Conservation (phyloP, 345 rosid species). For the Moricandia arvensis region DNA sequence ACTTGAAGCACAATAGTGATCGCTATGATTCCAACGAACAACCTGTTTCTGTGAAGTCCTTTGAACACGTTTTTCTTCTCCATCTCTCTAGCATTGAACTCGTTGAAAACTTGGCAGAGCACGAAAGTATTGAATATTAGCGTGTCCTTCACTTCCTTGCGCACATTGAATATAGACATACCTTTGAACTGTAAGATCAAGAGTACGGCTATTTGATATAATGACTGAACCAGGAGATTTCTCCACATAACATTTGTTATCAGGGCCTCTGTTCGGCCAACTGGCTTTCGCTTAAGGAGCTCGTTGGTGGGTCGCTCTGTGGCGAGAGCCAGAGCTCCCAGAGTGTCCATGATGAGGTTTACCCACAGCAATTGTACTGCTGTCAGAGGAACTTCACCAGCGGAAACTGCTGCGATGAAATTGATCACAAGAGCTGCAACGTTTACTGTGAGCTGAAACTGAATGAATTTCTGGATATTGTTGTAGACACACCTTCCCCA, state of each 20-base stretch:
- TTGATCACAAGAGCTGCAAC: conserved; percentile 62
- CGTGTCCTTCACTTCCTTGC: conserved; percentile 48
- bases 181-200: conserved; percentile 60
- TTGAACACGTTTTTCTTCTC: conserved; percentile 65
- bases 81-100: conserved; percentile 47
- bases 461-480: conserved; percentile 66
- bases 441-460: conserved; percentile 66
- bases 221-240: conserved; percentile 58
- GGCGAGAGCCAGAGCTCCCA: conserved; percentile 72
- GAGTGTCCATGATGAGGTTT: conserved; percentile 64
- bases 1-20: conserved; percentile 65
- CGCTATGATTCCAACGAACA: conserved; percentile 59
- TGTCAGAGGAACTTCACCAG: conserved; percentile 59
- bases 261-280: conserved; percentile 50
- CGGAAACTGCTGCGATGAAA: conserved; percentile 57
- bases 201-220: conserved; percentile 56
- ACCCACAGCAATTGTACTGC: conserved; percentile 68
- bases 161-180: conserved; percentile 46
- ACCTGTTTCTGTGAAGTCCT: conserved; percentile 51
- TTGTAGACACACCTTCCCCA: conserved; percentile 69
- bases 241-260: conserved; percentile 77
- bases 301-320: conserved; percentile 61
- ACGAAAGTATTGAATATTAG: conserved; percentile 64
- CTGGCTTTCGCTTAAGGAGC: conserved; percentile 52
- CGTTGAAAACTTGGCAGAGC: conserved; percentile 67